Conservation (phyloP, 768 basidiomycete genomes). For the Panellus pusillus region DNA sequence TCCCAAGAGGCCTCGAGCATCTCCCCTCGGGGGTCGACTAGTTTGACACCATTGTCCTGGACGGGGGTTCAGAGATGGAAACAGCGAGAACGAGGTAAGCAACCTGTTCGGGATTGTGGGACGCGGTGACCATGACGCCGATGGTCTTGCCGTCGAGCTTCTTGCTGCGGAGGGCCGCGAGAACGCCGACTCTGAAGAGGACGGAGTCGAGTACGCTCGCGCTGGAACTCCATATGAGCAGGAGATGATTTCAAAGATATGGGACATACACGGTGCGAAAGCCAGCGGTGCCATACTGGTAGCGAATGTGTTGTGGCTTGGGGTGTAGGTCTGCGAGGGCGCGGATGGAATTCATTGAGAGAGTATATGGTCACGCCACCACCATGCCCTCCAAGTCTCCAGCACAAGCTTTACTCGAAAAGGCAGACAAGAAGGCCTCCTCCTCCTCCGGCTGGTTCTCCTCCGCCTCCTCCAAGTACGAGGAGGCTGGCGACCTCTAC, state of each 20-base stretch:
- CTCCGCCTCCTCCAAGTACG: slow-evolving; percentile 78
- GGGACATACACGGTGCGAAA: slow-evolving; percentile 83
- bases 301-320: slow-evolving; percentile 68
- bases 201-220: slow-evolving; percentile 79
- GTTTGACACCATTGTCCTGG: slow-evolving; percentile 98
- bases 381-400: slow-evolving; percentile 59
- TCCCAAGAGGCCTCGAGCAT: slow-evolving; percentile 98
- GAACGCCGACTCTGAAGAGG: slow-evolving; percentile 89
- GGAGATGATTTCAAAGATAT: slow-evolving; percentile 9
- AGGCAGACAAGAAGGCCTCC: slow-evolving; percentile 90
- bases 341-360: slow-evolving; percentile 44
- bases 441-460: slow-evolving; percentile 89
- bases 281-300: slow-evolving; percentile 92
- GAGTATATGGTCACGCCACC: slow-evolving; percentile 6
- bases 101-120: slow-evolving; percentile 98
- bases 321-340: slow-evolving; percentile 60
- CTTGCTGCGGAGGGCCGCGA: slow-evolving; percentile 90
- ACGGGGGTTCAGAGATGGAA: slow-evolving; percentile 12
- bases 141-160: slow-evolving; percentile 88
- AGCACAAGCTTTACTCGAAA: slow-evolving; percentile 74
- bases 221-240: slow-evolving; percentile 40
- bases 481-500: slow-evolving; percentile 95
- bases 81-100: slow-evolving; percentile 23
- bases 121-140: slow-evolving; percentile 98
- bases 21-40: slow-evolving; percentile 95